Evolutionary conservation across 1,139 yeast species (phyloP).

Genomic region (Saccharomycopsis phalli): DNA sequence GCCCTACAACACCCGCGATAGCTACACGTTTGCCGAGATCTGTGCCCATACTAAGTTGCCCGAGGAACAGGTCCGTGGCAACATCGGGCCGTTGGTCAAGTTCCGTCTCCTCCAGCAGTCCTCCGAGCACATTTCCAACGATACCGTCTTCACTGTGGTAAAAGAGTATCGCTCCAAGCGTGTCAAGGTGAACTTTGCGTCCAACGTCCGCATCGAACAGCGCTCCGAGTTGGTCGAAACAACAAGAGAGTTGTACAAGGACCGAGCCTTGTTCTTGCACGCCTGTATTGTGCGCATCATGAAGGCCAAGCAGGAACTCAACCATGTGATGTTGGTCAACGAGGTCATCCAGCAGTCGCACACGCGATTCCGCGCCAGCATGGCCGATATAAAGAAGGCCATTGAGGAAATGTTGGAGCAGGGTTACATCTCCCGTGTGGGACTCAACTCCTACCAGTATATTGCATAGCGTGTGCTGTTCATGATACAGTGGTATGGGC

Average conservation of each 20-base stretch:
- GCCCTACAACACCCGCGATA: constrained; percentile 61
- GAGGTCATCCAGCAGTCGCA: constrained; percentile 86
- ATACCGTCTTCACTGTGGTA: constrained; percentile 64
- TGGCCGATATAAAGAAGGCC: constrained; percentile 78
- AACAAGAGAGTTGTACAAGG: constrained; percentile 76
- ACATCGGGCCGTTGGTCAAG: constrained; percentile 70
- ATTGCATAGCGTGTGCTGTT: constrained; percentile 47
- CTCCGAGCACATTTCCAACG: constrained; percentile 42
- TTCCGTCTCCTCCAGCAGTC: constrained; percentile 63
- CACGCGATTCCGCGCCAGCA: constrained; percentile 69
- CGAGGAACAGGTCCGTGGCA: constrained; percentile 57
- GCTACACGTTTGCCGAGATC: constrained; percentile 54
- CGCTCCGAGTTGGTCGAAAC: constrained; percentile 76
- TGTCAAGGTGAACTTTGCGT: constrained; percentile 74
- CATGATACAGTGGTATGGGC: not conserved
- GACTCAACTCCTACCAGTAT: constrained; percentile 70
- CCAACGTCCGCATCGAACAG: constrained; percentile 72
- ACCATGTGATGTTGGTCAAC: constrained; percentile 73
- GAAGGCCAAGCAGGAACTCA: constrained; percentile 81
- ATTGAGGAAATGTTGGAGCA: constrained; percentile 80
- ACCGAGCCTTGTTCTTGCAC: constrained; percentile 76
- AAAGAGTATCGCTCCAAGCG: constrained; percentile 80
- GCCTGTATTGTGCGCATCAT: constrained; percentile 94
- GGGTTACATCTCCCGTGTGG: constrained; percentile 74
- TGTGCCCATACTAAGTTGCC: constrained; percentile 62